Evolutionary conservation across 129 eudicot species (phyloP), one percentile per base, ranked within the genome.

Genomic region (Oenanthe sinensis): DNA sequence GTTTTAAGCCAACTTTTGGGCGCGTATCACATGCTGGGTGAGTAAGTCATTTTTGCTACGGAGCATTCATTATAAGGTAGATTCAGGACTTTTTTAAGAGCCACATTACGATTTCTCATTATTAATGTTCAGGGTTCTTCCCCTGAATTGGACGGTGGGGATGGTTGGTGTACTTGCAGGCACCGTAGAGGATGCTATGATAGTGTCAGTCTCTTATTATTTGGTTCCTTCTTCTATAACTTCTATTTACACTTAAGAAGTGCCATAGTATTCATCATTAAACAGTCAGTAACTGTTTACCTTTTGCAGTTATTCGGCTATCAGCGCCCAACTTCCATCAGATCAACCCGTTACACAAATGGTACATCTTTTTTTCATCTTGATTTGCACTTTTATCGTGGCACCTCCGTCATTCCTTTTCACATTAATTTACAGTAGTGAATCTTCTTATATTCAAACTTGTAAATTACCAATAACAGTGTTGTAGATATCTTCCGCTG

Each of bases 81-180:
- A 39, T 20, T 58, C n/a, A 62, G 26, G 20, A 6, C 11, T 7
- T 58, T 22, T 58, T n/a, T 58, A 2, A 33, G 33, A 14, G 12
- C 33, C 33, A n/a, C 33, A n/a, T n/a, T 58, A 37, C 39, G n/a
- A 36, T 76, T 40, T 78, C 24, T 46, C 2, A 75, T 58, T 28
- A 40, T 71, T 48, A 55, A n/a, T 70, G 81, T 80, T 42, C 89
- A 96, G 99, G 69, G 97, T 92, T 82, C 95, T 96, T 84, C 99
- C 97, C 15, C 87, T 92, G 80, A 90, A 92, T 77, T 96, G 96
- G 90, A 96, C 99, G 45, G 91, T 96, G 84, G 97, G 99, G 52
- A 91, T 91, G 97, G 97, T 96, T 54, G 99, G 99, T 44, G 82
- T 96, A 78, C 89, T 96, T 37, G 96, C 99, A 39, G 96, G 88